Evolutionary conservation across 192 early-diverging fungal species (phyloP), one percentile per base, ranked within the genome.

Genomic region (Coemansia sp.): DNA sequence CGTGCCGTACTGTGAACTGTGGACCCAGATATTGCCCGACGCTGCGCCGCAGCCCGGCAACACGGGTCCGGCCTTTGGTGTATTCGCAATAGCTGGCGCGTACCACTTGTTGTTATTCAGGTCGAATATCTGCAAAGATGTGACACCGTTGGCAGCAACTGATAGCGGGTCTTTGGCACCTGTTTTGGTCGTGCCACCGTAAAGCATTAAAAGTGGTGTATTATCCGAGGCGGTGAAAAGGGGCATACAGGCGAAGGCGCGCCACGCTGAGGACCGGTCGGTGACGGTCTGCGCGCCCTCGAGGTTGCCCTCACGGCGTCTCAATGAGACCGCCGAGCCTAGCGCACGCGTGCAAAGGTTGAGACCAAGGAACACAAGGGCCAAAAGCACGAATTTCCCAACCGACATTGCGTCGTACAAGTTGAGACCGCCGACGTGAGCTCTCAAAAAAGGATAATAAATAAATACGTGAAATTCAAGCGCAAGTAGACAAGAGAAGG

Each of bases 181-280:
- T n/a, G 66, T n/a, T 33, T 55, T 67, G 69, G 41, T 74, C 49
- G 81, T 79, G 10, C 85, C 85, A 64, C 85, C 85, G 53, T 86
- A 82, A 10, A 83, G 64, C 78, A 86, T 79, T 40, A 84, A 61
- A 34, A 84, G 62, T 13, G 77, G 65, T 4, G 73, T 79, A 39
- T 64, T 64, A 49, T 79, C 74, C 2, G 73, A 74, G 15, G 77
- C 68, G 4, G 81, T 79, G 57, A 84, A 76, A 9, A 74, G 81
- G 16, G 75, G 71, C 77, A 84, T 73, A 65, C 81, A 84, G 0
- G 77, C 74, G 22, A 71, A 84, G 34, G 81, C 52, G 36, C 81
- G 81, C 81, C 81, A 84, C 41, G 68, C 73, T 16, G 73, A 53
- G n/a, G 70, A 61, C 4, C 68, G 50, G 49, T 66, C 62, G 16